Evolutionary conservation across 2,329 filamentous ascomycete species (phyloP).

Genomic region (Aspergillus ustus): DNA sequence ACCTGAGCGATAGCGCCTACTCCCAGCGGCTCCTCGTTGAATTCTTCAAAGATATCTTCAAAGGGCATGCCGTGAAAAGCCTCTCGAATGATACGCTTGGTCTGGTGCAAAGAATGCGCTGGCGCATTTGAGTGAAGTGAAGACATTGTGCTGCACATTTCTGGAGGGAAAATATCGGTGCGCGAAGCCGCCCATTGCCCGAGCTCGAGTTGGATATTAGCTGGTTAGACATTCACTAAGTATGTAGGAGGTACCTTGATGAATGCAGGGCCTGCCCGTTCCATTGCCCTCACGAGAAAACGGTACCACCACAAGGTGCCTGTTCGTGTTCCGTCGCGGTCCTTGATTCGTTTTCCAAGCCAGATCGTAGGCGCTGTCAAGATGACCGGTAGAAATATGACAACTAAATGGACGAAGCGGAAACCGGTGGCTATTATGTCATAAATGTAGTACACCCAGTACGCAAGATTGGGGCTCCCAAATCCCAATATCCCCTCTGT

Average conservation of each 20-base stretch:
- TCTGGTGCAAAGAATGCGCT: conserved; percentile 81
- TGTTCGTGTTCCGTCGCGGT: conserved; percentile 72
- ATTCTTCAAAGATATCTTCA: conserved; percentile 94
- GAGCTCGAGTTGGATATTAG: too few relatives aligned
- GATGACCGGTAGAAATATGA: conserved; percentile 92
- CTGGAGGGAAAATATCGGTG: conserved; percentile 91
- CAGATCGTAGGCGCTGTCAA: conserved; percentile 78
- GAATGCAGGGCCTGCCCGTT: conserved; percentile 89
- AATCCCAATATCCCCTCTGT: conserved; percentile 64
- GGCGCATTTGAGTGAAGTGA: conserved; percentile 93
- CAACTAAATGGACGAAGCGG: conserved; percentile 82
- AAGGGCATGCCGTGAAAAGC: conserved; percentile 83
- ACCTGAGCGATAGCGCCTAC: conserved; percentile 97
- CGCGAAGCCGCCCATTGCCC: conserved; percentile 98
- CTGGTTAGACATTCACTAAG: too few relatives aligned
- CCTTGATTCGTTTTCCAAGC: conserved; percentile 68
- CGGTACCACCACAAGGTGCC: conserved; percentile 95
- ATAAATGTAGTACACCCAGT: conserved; percentile 63
- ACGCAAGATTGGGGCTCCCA: conserved; percentile 64
- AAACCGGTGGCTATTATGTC: conserved; percentile 87
- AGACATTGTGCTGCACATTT: conserved; percentile 93
- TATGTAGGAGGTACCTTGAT: conserved; percentile 73
- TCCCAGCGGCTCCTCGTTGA: conserved; percentile 84
- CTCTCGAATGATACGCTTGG: conserved; percentile 75
- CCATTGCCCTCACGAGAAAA: conserved; percentile 87